These are phyloP conservation scores for Sarocladium brachiariae DNA, from an alignment of 2,329 filamentous ascomycete species.

Conservation along the genomic window DNA sequence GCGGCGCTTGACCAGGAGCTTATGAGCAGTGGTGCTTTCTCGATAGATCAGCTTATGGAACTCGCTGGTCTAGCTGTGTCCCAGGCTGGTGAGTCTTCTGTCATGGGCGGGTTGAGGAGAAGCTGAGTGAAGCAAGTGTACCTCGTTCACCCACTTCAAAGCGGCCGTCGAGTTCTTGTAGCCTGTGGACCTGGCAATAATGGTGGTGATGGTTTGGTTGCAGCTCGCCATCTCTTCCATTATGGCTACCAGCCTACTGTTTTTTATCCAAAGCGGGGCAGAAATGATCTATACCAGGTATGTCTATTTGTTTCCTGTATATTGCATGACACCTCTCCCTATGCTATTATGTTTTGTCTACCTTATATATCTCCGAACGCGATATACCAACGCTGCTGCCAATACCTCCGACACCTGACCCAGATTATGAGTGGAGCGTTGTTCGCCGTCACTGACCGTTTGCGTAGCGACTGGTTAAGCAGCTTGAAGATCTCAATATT, in stretches of 20 bases:
- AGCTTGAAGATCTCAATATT: constrained; percentile 75
- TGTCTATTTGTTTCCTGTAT: constrained; percentile 15
- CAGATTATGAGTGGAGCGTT: neutral
- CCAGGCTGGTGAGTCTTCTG: constrained; percentile 60
- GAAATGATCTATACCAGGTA: constrained; percentile 84
- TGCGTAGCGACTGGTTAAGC: constrained; percentile 44
- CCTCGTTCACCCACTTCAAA: constrained; percentile 67
- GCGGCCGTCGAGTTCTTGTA: constrained; percentile 69
- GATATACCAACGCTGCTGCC: neutral
- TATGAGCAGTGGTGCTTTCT: constrained; percentile 84
- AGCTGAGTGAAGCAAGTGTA: constrained; percentile 53
- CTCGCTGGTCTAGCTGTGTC: constrained; percentile 88
- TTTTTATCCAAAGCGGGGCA: constrained; percentile 89
- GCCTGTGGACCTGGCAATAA: constrained; percentile 85
- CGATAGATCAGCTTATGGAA: constrained; percentile 95
- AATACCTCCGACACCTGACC: neutral
- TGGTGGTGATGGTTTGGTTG: constrained; percentile 86
- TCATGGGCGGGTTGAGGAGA: neutral
- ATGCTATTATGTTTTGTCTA: neutral
- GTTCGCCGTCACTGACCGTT: neutral
- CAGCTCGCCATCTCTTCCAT: constrained; percentile 82
- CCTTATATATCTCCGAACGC: too few relatives aligned
- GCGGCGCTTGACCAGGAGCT: constrained; percentile 87
- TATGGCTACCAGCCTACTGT: constrained; percentile 86
- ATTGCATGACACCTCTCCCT: neutral